Conservation (phyloP, 441 rosid genomes). For the Aquilaria agallochum region DNA sequence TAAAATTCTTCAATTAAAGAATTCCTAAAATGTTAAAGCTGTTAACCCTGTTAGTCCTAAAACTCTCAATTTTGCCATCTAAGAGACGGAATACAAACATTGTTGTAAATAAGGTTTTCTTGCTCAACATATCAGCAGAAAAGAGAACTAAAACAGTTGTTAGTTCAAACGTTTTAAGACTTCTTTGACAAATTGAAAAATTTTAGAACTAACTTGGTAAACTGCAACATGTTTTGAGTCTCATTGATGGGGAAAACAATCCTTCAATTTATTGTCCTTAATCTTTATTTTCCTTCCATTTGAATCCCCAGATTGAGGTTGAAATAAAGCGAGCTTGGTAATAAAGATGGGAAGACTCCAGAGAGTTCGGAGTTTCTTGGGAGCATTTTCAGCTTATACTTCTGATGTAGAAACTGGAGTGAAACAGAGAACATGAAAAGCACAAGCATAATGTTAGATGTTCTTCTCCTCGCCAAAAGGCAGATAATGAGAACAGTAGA, state of each 20-base stretch:
- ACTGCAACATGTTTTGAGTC: slow-evolving; percentile 19
- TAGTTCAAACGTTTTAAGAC: too few species aligned
- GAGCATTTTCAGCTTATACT: slow-evolving; percentile 17
- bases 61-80: too few species aligned
- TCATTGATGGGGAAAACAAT: not conserved
- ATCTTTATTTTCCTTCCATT: slow-evolving; percentile 18
- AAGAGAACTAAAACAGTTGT: too few species aligned
- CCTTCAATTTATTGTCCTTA: not conserved
- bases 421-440: not conserved
- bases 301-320: slow-evolving; percentile 60
- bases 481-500: too few species aligned
- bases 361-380: slow-evolving; percentile 27
- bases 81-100: too few species aligned
- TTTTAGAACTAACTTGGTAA: not conserved
- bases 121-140: too few species aligned
- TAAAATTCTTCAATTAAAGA: too few species aligned
- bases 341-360: slow-evolving; percentile 38
- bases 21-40: too few species aligned
- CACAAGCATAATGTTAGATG: not conserved
- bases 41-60: too few species aligned
- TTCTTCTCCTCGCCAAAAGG: not conserved
- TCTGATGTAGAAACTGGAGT: not conserved
- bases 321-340: slow-evolving; percentile 32
- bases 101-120: too few species aligned
- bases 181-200: too few species aligned